Evolutionary conservation across 768 basidiomycete species (phyloP).

Genomic region (Mycena galericulata): DNA sequence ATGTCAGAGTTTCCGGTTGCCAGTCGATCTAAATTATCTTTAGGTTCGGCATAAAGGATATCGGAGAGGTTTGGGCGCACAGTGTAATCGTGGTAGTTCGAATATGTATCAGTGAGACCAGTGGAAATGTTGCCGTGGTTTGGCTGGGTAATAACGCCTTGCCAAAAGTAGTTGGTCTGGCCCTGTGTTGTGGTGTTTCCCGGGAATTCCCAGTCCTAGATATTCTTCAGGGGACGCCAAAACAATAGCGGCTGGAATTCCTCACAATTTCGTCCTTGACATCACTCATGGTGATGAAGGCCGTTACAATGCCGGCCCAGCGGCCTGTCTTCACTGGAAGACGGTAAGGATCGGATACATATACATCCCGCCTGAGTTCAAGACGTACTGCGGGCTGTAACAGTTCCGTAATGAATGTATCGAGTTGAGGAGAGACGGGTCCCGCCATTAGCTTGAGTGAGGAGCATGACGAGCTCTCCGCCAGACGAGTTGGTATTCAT

Average conservation of each 20-base stretch:
- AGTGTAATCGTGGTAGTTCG: slow-evolving; percentile 81
- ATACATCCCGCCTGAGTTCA: neutral
- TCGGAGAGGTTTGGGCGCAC: slow-evolving; percentile 51
- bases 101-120: slow-evolving; percentile 71
- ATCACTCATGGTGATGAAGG: slow-evolving; percentile 87
- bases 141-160: slow-evolving; percentile 62
- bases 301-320: slow-evolving; percentile 86
- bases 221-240: neutral
- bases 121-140: slow-evolving; percentile 63
- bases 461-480: slow-evolving; percentile 74
- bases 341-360: neutral
- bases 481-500: slow-evolving; percentile 71
- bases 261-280: slow-evolving; percentile 80
- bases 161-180: slow-evolving; percentile 88
- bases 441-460: slow-evolving; percentile 80
- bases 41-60: neutral
- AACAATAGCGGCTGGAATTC: neutral
- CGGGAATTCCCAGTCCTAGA: slow-evolving; percentile 83
- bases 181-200: slow-evolving; percentile 70
- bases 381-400: slow-evolving; percentile 70
- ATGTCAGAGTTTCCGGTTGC: slow-evolving; percentile 75
- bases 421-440: slow-evolving; percentile 83
- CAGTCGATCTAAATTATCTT: slow-evolving; percentile 77
- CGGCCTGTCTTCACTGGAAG: slow-evolving; percentile 78
- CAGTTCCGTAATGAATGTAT: slow-evolving; percentile 84